Base-by-base conservation (phyloP, 805 yeast genomes). In the Pichia eremophila region DNA sequence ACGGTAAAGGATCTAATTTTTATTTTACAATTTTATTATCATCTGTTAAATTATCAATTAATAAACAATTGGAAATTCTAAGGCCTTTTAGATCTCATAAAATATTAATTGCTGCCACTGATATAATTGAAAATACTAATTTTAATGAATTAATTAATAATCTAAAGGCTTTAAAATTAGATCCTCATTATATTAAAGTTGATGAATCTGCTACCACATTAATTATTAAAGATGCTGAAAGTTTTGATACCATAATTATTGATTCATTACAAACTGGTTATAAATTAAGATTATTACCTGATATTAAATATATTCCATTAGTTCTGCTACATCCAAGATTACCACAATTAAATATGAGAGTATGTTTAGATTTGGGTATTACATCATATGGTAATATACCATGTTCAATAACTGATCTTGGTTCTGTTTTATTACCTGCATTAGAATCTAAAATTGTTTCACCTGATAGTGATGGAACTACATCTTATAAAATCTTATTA, bases 321-420 rank as follows among this genome's bases (percentile, higher is more conserved):
- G 95, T 87, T 6, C 69, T 87, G 46, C 68, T 87, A 53, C 87
- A 81, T 55, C 88, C 85, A 39, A 78, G 83, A 45, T 77, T 83
- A 38, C 88, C 93, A 4, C 80, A 80, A 43, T 75, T 86, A 57
- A 85, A 83, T 57, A 81, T 87, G 81, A 78, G 86, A 64, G 74
- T 81, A 40, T 88, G 95, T 63, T 72, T 87, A 38, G 95, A 88
- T 61, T 70, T 87, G 52, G 95, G 95, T 57, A 87, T 87, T 47
- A 83, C 91, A 11, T 83, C 93, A 0, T 86, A 85, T 61, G 95
- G 95, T 41, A 87, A 85, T 61, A 84, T 93, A 1, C 95, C 95
- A 22, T 86, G 95, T 60, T 78, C 90, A 0, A 77, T 82, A 11
- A 77, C 83, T 44, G 95, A 88, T 58, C 71, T 87, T 54, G 95